Base-by-base conservation (phyloP, 169 alveolate genomes). In the Blepharisma undulans region DNA sequence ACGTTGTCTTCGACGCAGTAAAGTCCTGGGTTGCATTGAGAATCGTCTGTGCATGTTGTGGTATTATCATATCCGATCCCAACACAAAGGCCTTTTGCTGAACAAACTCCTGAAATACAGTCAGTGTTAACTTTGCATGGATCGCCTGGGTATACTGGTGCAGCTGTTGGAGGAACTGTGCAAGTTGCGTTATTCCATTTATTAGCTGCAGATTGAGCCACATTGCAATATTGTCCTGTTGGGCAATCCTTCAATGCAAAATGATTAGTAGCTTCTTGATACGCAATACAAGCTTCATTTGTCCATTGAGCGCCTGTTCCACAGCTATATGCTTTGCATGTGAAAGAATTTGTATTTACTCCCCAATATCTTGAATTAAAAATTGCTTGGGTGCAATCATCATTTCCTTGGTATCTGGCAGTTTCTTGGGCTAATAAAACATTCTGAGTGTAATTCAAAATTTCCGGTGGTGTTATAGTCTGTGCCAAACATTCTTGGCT, bases 121-220 rank as follows among this genome's bases (percentile, higher is more conserved):
- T 34, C 72, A 59, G 76, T 22, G 29, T 22, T n/a, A 4, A 19
- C 29, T 59, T 21, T 25, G 32, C 89, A 82, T 34, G 29, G 21
- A 21, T 82, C 89, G 25, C 89, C 89, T 48, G 89, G 89, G 34
- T 36, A 82, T 22, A 19, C 8, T 22, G 60, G 29, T 7, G 74
- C 71, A 1, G 29, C 6, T 8, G 78, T 25, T 7, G 89, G 89
- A 22, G 77, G 33, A 10, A 36, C 76, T 33, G 27, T 22, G 34
- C 89, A 82, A 36, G 89, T 82, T 10, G 60, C 89, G 18, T 82
- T 82, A 4, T 8, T 21, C 89, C 89, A 82, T 82, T 82, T 82
- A 33, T 82, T 82, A 32, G 89, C 89, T 60, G 32, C 74, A 8
- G 89, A 34, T 82, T 22, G 30, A 12, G 74, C 36, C 30, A 60